Conservation (phyloP, 2,329 filamentous ascomycete genomes). For the Aspergillus sp. region DNA sequence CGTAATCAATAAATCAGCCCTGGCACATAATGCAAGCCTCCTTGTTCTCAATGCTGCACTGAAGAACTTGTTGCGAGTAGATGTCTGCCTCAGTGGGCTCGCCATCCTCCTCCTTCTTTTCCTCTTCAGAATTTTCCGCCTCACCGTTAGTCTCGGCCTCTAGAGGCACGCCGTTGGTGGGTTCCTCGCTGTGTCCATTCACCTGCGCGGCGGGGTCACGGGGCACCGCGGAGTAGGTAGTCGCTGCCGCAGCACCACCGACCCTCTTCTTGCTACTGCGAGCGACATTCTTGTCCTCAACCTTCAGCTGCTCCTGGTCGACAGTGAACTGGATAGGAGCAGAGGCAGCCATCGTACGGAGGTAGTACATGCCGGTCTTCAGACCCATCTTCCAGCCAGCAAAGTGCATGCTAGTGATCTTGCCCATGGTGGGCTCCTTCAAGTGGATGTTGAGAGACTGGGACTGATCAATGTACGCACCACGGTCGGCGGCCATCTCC, state of each 20-base stretch:
- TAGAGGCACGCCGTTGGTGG: constrained; percentile 36
- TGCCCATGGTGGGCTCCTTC: constrained; percentile 99
- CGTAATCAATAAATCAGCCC: constrained; percentile 56
- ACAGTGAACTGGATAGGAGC: constrained; percentile 99
- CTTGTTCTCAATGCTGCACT: constrained; percentile 96
- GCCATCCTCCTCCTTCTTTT: constrained; percentile 65
- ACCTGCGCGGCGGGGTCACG: constrained; percentile 65
- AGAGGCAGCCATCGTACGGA: constrained; percentile 94
- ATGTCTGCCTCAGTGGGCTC: constrained; percentile 84
- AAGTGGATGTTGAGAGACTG: constrained; percentile 99
- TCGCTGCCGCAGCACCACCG: constrained; percentile 57
- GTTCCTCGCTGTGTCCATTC: constrained; percentile 52
- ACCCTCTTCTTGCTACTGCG: constrained; percentile 71
- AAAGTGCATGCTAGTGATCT: constrained; percentile 99
- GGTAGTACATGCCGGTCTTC: constrained; percentile 99
- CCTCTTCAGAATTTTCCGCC: constrained; percentile 60
- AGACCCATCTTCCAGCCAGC: constrained; percentile 98
- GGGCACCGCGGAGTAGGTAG: constrained; percentile 61
- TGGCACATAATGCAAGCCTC: constrained; percentile 97
- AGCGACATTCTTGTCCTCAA: constrained; percentile 76
- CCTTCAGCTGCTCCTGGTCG: constrained; percentile 90
- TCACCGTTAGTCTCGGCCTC: constrained; percentile 33
- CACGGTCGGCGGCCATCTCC: constrained; percentile 97
- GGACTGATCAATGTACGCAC: constrained; percentile 98
- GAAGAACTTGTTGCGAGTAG: constrained; percentile 87